Evolutionary conservation across 1,284 basidiomycete genomes (phyloP).

Genomic region (Sporisorium scitamineum): DNA sequence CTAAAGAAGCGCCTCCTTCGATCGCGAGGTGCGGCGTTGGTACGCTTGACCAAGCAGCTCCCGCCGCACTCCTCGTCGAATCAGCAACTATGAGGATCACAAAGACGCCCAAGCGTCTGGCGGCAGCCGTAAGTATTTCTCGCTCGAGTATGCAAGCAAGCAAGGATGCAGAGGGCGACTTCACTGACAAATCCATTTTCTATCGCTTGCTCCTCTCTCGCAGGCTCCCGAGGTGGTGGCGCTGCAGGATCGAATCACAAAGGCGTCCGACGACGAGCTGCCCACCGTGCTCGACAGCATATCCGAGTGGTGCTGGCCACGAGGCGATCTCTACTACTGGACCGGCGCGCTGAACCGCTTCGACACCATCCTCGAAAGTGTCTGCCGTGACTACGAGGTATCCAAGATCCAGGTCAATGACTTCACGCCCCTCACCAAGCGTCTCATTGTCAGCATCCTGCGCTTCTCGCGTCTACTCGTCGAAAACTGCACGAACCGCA

Average conservation of each 20-base stretch:
- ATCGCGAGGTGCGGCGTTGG: constrained; percentile 21
- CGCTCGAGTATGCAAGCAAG: neutral
- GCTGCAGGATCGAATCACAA: constrained; percentile 56
- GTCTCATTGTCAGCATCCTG: constrained; percentile 82
- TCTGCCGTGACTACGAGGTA: constrained; percentile 81
- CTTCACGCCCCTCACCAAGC: constrained; percentile 83
- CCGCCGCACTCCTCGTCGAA: neutral
- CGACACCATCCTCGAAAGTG: constrained; percentile 84
- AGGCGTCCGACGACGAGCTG: constrained; percentile 62
- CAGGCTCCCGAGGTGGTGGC: constrained; percentile 56
- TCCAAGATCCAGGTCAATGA: constrained; percentile 75
- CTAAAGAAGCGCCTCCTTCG: neutral
- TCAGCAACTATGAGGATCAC: constrained; percentile 65
- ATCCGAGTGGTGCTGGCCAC: constrained; percentile 86
- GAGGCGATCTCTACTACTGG: constrained; percentile 98
- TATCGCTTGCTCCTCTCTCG: neutral
- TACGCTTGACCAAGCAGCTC: constrained; percentile 12
- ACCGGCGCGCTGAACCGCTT: constrained; percentile 94
- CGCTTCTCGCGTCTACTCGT: constrained; percentile 88
- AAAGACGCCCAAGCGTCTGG: constrained; percentile 66
- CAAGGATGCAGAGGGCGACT: too few relatives aligned
- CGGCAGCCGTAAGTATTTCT: constrained; percentile 56
- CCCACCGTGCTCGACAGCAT: constrained; percentile 58
- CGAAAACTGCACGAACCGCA: constrained; percentile 98
- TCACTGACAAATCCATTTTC: neutral